Percentiles rank a stretch among this genome's conserved stretches.
Evolutionary conservation across 164 flowering plant genomes (phyloP).

Genomic region (Tetracentron sinense): DNA sequence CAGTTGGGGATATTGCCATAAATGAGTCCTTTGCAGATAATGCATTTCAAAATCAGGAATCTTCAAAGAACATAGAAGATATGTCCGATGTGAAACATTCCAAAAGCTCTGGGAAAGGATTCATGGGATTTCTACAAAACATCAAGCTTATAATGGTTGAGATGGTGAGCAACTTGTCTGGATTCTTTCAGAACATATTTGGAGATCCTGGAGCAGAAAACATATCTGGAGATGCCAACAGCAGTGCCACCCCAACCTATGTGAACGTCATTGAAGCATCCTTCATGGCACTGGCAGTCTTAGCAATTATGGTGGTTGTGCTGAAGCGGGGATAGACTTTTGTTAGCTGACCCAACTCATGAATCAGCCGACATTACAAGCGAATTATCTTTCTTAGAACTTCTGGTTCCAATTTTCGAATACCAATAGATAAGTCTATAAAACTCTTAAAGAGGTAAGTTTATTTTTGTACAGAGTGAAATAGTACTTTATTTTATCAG

Average conservation of each 20-base stretch:
- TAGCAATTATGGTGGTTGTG: conserved; percentile 41
- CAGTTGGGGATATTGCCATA: neutral
- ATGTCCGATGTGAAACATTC: conserved; percentile 10
- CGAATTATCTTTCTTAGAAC: neutral
- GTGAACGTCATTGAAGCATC: conserved; percentile 27
- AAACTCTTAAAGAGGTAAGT: no score
- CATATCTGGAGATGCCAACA: conserved; percentile 14
- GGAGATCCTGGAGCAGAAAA: conserved; percentile 22
- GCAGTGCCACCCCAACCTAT: conserved; percentile 1
- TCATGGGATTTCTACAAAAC: conserved; percentile 26
- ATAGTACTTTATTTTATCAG: no score
- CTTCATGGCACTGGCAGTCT: conserved; percentile 38
- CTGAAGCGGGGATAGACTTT: conserved; percentile 29
- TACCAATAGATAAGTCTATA: no score
- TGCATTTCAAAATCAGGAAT: conserved; percentile 4
- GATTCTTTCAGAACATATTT: conserved; percentile 36
- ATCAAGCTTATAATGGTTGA: conserved; percentile 37
- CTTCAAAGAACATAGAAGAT: conserved; percentile 6
- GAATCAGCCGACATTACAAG: conserved; percentile 18
- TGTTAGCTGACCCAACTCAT: neutral
- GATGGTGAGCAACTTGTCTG: conserved; percentile 41
- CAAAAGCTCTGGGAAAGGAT: conserved; percentile 10
- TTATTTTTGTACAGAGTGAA: no score
- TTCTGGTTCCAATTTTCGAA: no score
- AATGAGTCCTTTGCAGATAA: conserved; percentile 15